These are phyloP conservation scores for Candida succiphila DNA, from an alignment of 805 yeast species.

Conservation along the genomic window DNA sequence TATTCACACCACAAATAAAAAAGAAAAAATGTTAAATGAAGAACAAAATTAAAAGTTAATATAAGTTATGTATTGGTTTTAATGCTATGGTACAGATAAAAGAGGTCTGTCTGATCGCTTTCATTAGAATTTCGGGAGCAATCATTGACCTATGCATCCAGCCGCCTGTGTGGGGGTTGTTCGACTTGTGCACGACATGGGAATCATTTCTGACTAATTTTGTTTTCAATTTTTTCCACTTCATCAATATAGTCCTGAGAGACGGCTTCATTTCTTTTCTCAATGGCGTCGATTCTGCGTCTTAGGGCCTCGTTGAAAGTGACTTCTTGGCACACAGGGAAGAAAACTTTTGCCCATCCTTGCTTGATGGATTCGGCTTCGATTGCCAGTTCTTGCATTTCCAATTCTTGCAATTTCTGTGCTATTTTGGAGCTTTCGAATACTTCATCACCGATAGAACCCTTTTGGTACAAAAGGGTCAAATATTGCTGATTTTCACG, in stretches of 20 bases:
- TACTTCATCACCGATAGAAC: slow-evolving; percentile 85
- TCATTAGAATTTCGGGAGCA: too few relatives aligned
- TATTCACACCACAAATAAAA: too few relatives aligned
- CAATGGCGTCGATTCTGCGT: slow-evolving; percentile 51
- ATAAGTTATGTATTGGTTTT: too few relatives aligned
- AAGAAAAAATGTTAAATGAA: too few relatives aligned
- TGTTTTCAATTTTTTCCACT: slow-evolving; percentile 13
- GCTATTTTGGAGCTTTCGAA: slow-evolving; percentile 74
- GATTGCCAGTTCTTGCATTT: slow-evolving; percentile 61
- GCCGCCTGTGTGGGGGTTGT: too few relatives aligned
- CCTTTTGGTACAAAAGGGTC: slow-evolving; percentile 68
- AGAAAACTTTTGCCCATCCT: slow-evolving; percentile 73
- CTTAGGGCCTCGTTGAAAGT: slow-evolving; percentile 88
- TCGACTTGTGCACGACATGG: too few relatives aligned
- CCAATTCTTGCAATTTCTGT: slow-evolving; percentile 69
- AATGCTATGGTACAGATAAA: too few relatives aligned
- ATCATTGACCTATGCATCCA: too few relatives aligned
- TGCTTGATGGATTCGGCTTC: slow-evolving; percentile 68
- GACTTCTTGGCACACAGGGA: slow-evolving; percentile 77
- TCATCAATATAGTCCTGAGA: slow-evolving; percentile 21
- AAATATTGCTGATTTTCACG: slow-evolving; percentile 70
- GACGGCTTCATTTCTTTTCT: slow-evolving; percentile 26
- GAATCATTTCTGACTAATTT: too few relatives aligned
- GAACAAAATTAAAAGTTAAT: too few relatives aligned
- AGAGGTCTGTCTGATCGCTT: too few relatives aligned